These are phyloP conservation scores for Fomitopsis betulina DNA, from an alignment of 1,284 basidiomycete species.

Conservation along the genomic window DNA sequence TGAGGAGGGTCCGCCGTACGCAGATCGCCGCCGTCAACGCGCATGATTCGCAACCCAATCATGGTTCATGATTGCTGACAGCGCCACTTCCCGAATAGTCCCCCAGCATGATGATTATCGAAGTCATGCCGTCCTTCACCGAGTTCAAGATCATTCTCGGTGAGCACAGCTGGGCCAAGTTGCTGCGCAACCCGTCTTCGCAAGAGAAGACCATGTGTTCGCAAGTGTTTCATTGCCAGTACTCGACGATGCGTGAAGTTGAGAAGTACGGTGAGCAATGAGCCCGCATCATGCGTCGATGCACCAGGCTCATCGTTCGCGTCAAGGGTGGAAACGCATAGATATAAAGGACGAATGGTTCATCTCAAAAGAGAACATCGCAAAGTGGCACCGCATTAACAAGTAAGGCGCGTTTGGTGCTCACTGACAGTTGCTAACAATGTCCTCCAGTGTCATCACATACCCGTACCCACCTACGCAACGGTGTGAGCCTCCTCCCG, in stretches of 20 bases:
- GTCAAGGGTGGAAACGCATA: conserved; percentile 60
- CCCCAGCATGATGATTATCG: conserved; percentile 61
- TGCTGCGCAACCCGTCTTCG: conserved; percentile 39
- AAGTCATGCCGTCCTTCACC: conserved; percentile 39
- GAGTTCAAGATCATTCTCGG: conserved; percentile 49
- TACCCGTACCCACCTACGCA: conserved; percentile 51
- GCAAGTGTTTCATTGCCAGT: conserved; percentile 50
- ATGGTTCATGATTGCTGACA: background rate
- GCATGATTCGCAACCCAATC: background rate
- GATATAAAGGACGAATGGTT: conserved; percentile 54
- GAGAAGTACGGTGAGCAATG: conserved; percentile 37
- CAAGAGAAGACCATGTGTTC: conserved; percentile 40
- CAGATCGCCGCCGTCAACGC: background rate
- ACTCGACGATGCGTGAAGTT: conserved; percentile 38
- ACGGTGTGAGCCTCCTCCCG: conserved; percentile 48
- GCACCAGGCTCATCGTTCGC: conserved; percentile 5
- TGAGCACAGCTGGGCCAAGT: conserved; percentile 57
- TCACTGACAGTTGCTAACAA: background rate
- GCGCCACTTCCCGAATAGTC: conserved; percentile 34
- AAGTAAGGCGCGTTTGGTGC: background rate
- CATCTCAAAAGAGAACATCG: conserved; percentile 27
- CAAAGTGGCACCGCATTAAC: conserved; percentile 1
- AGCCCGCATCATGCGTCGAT: conserved; percentile 1
- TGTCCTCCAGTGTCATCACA: conserved; percentile 29
- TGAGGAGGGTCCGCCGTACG: background rate